Evolutionary conservation across 257 asterid genomes (phyloP), one percentile per base, ranked within the genome.

Genomic region (Lavandula angustifolia): DNA sequence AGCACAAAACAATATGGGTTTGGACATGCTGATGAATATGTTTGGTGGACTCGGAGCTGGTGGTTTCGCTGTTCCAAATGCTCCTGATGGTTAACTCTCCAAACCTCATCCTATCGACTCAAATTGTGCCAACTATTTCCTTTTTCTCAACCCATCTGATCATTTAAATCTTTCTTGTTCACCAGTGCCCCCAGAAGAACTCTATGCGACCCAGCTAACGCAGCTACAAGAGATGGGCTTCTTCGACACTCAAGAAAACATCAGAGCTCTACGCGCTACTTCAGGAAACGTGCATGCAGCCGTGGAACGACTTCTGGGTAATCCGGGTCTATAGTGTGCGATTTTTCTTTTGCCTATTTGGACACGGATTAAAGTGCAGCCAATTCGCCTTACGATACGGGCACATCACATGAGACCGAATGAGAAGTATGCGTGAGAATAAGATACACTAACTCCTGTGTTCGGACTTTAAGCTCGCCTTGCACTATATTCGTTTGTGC

Each of bases 41-140:
- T 74, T 86, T 68, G 91, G 88, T 52, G 88, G 82, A 13, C 88
- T 84, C 60, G 95, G 95, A 73, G 74, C 87, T 59, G 88, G 84
- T n/a, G 62, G 84, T 64, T 70, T 78, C 55, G 68, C 69, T 50
- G 78, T 33, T 69, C 76, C 88, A 18, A 73, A 54, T 58, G 34
- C 51, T 35, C 77, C 84, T 60, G 71, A 74, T 71, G 88, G 91
- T 84, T 34, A 12, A 16, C 66, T 43, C 47, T 50, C 43, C 12
- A 4, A 55, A 58, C 27, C 27, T 22, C 54, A 50, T 22, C 42
- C 13, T 9, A 14, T 54, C 18, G 50, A 42, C 60, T 10, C 2
- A 40, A 44, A 12, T 0, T 38, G 18, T 4, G 6, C 40, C 18
- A n/a, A 9, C 38, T 10, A 1, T 46, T 7, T 16, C 43, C 29